phyloP scores from a whole-genome alignment of 2,329 filamentous ascomycete species.

The Calonectria honghensis region DNA sequence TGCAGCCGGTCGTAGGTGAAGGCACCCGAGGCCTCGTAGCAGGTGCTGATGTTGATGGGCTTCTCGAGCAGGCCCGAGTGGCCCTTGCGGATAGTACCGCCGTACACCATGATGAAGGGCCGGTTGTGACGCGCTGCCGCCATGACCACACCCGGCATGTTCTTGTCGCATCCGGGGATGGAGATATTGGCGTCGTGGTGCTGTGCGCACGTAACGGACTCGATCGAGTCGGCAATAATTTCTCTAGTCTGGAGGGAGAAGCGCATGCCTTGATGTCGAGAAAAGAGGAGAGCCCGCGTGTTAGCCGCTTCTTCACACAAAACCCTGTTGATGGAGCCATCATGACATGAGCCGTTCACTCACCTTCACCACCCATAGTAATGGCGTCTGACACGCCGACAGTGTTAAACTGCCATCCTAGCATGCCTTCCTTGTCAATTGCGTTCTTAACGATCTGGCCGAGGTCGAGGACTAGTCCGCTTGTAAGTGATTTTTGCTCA shows the following conservation, averaged over 20 bases:
- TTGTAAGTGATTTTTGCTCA: constrained; percentile 43
- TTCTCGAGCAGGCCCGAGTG: constrained; percentile 85
- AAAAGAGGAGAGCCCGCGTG: constrained; percentile 9
- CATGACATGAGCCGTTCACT: constrained; percentile 47
- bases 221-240: constrained; percentile 95
- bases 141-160: constrained; percentile 96
- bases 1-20: constrained; percentile 86
- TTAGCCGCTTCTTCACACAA: background rate
- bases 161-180: constrained; percentile 97
- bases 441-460: constrained; percentile 91
- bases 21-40: constrained; percentile 91
- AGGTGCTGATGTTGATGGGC: constrained; percentile 90
- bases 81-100: constrained; percentile 92
- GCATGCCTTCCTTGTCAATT: constrained; percentile 87
- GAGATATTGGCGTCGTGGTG: constrained; percentile 95
- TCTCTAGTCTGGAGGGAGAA: constrained; percentile 94
- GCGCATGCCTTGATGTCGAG: constrained; percentile 82
- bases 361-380: constrained; percentile 95
- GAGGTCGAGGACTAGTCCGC: constrained; percentile 82
- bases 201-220: constrained; percentile 93
- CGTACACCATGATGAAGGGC: constrained; percentile 96
- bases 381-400: constrained; percentile 93
- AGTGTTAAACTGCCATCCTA: constrained; percentile 96
- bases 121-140: constrained; percentile 93
- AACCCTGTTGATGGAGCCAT: background rate